Evolutionary conservation across 2,329 filamentous ascomycete genomes (phyloP), one percentile per base, ranked within the genome.

Genomic region (Didymella keratinophila): DNA sequence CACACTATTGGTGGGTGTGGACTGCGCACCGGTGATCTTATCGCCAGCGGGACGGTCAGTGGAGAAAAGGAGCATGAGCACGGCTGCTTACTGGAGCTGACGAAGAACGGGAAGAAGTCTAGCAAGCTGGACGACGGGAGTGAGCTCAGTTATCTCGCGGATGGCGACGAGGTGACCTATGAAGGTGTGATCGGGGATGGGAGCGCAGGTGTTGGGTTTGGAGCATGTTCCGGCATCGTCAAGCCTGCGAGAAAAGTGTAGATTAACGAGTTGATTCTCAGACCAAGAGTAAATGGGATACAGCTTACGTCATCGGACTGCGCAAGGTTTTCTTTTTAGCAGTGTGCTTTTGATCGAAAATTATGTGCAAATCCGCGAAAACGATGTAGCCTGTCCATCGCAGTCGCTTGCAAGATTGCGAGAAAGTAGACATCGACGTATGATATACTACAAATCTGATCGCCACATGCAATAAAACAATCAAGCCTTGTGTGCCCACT

Each of bases 31-130:
- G 79, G 79, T 10, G 79, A 81, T 67, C 60, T 81, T 43, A 67
- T 81, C 3, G 79, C 78, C 0, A 78, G 74, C n/a, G 79, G 79
- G 11, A 81, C 79, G 0, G 78, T 81, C 16, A 78, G 76, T 7
- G 79, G 78, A 6, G 65, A 72, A 34, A 71, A 70, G 8, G 64
- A 77, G 23, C 60, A 68, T 4, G 75, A 79, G 60, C 71, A 78
- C 34, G 79, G 78, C 12, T 81, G 79, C 67, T 61, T 81, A 50
- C 75, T 80, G 43, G 79, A 81, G 56, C 60, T 74, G 34, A 74
- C 78, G 1, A 67, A 75, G 67, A 77, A 78, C 20, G 76, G 77
- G 10, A 74, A 70, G 32, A 53, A 49, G 41, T 57, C 68, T 14
- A 68, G 58, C 42, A 73, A 69, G 34, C 51, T 76, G 30, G 66